Conservation (phyloP, 495 filamentous ascomycete species). For the Lophium mytilinum region DNA sequence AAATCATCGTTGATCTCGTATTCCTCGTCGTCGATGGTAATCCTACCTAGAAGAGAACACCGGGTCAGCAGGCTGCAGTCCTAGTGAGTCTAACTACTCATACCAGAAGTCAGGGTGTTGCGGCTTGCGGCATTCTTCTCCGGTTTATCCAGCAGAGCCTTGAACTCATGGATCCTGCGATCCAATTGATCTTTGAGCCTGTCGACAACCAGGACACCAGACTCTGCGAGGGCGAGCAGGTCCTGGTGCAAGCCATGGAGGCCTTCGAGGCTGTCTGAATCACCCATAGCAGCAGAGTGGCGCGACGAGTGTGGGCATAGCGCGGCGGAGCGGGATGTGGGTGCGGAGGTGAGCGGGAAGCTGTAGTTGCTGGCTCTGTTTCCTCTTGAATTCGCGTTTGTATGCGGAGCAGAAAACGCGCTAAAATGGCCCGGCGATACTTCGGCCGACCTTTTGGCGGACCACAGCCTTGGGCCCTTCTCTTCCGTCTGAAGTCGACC, state of each 20-base stretch:
- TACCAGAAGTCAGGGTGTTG: slow-evolving; percentile 49
- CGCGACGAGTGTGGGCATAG: slow-evolving; percentile 1
- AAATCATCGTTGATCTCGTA: slow-evolving; percentile 84
- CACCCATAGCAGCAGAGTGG: slow-evolving; percentile 48
- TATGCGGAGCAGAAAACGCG: too few species aligned
- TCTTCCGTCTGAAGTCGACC: too few species aligned
- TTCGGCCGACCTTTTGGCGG: too few species aligned
- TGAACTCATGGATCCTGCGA: slow-evolving; percentile 60
- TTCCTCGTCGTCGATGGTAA: slow-evolving; percentile 60
- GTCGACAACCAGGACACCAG: slow-evolving; percentile 52
- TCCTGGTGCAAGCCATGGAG: slow-evolving; percentile 74
- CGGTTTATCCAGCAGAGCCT: slow-evolving; percentile 67
- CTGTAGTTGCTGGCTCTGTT: not conserved
- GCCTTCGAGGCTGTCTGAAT: slow-evolving; percentile 52
- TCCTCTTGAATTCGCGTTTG: not conserved
- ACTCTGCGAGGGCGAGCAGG: slow-evolving; percentile 57
- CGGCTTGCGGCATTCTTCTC: slow-evolving; percentile 61
- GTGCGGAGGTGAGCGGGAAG: not conserved
- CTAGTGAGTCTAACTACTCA: slow-evolving; percentile 1
- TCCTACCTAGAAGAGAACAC: slow-evolving; percentile 26
- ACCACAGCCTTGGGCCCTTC: too few species aligned
- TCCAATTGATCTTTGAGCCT: slow-evolving; percentile 60
- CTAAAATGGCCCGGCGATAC: too few species aligned
- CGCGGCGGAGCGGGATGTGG: not conserved
- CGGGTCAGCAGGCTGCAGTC: not conserved